A percentile compares a stretch with the other conserved stretches of the same genome.
phyloP scores from a whole-genome alignment of 148 eudicot species.

The Limonium bicolor region DNA sequence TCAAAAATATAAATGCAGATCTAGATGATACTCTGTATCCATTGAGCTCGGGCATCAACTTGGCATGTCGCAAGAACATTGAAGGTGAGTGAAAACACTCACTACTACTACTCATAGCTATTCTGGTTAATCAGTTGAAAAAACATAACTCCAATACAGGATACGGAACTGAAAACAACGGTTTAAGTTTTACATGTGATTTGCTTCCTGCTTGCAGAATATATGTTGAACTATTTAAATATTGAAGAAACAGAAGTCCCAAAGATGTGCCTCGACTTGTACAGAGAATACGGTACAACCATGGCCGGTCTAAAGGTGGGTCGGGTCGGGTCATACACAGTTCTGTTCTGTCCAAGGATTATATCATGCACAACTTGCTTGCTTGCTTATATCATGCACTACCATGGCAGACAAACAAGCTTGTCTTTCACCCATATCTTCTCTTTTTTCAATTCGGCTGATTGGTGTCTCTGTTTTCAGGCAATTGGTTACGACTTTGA shows the following conservation, averaged over 20 bases:
- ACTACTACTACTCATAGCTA: no score
- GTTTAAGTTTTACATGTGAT: no score
- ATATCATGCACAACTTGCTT: no score
- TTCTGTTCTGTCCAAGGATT: no score
- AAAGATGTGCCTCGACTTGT: conserved; percentile 68
- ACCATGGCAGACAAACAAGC: no score
- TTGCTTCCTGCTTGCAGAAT: conserved; percentile 26
- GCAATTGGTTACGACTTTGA: conserved; percentile 72
- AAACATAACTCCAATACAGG: neutral
- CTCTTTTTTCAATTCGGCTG: no score
- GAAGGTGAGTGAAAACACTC: conserved; percentile 45
- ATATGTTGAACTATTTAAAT: conserved; percentile 46
- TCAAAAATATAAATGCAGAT: conserved; percentile 20
- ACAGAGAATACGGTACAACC: conserved; percentile 83
- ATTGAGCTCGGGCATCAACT: conserved; percentile 70
- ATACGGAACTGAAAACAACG: neutral
- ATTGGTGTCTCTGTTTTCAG: conserved; percentile 4
- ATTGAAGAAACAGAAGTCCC: conserved; percentile 73
- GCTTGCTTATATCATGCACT: no score
- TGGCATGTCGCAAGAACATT: conserved; percentile 84
- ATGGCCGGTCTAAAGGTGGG: conserved; percentile 96
- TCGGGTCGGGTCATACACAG: no score
- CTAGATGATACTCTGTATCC: conserved; percentile 94
- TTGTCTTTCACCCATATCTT: no score
- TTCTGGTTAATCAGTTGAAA: no score